Evolutionary conservation across 1,284 basidiomycete genomes (phyloP), one percentile per base, ranked within the genome.

Genomic region (Puccinia coronata): DNA sequence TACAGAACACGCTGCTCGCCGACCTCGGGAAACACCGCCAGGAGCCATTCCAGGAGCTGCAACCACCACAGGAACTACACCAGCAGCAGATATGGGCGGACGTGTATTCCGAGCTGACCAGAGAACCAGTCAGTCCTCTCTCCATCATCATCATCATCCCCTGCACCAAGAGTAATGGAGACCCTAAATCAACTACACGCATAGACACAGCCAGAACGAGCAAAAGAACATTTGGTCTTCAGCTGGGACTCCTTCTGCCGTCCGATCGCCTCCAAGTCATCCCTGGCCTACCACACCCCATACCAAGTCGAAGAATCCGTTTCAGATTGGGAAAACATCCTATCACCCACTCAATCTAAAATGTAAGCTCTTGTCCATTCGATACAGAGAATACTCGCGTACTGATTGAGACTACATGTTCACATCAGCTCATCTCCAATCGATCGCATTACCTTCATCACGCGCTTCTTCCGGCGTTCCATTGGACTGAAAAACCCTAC

Each of bases 201-300:
- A n/a, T n/a, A n/a, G n/a, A n/a, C n/a, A n/a, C n/a, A n/a, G n/a
- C n/a, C n/a, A n/a, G 59, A 49, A 34, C 31, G 2, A 11, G 39
- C 5, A 2, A 36, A 47, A 28, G 49, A 77, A 47, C 36, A 55
- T 76, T 31, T 36, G 25, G 53, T 79, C 16, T 41, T 70, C 31
- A 70, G 76, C 76, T 79, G 76, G 76, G 76, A 79, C 55, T 28
- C 65, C 20, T 79, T 69, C 55, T n/a, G 43, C 43, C 76, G 76
- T 70, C 61, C 65, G 39, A 39, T 73, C 28, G n/a, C 31, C 53
- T 53, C 76, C 16, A 28, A 79, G n/a, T 47, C 51, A 41, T 43
- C 53, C 18, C 65, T 67, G 31, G 41, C 23, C 14, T 79, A 79
- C 39, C 76, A 79, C 39, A 55, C 76, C 25, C 76, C 76, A 9